These are phyloP conservation scores for Lycium barbarum DNA, from an alignment of 257 asterid genomes.

Conservation along the genomic window DNA sequence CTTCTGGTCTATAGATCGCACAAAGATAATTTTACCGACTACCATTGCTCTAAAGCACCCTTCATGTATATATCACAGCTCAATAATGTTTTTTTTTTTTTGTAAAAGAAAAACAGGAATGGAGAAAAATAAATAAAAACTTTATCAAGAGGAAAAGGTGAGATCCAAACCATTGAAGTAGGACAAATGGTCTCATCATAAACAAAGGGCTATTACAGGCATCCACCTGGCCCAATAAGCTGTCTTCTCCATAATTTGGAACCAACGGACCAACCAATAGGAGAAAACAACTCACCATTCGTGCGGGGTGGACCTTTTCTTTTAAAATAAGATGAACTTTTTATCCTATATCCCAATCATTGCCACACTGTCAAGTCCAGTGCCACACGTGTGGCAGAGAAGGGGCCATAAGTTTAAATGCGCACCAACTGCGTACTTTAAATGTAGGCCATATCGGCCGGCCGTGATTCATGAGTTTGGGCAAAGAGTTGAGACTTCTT, in stretches of 20 bases:
- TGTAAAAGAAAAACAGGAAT: too few relatives aligned
- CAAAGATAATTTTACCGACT: too few relatives aligned
- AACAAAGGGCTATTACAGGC: neutral
- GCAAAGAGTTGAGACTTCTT: conserved; percentile 16
- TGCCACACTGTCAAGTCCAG: conserved; percentile 37
- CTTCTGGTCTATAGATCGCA: too few relatives aligned
- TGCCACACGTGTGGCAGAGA: conserved; percentile 51
- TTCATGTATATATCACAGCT: neutral
- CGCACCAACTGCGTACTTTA: conserved; percentile 38
- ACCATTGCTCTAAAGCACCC: neutral
- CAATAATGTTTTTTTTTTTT: too few relatives aligned
- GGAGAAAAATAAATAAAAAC: too few relatives aligned
- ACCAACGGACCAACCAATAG: conserved; percentile 40
- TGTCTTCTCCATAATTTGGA: conserved; percentile 22
- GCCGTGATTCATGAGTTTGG: neutral
- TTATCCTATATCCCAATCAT: conserved; percentile 56
- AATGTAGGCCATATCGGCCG: conserved; percentile 44
- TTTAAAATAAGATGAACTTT: conserved; percentile 9
- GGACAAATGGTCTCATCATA: neutral
- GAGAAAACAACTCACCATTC: conserved; percentile 54
- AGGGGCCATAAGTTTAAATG: neutral
- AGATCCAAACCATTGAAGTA: neutral
- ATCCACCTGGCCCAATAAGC: conserved; percentile 35
- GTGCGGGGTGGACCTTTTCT: conserved; percentile 72
- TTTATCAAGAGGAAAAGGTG: neutral